Evolutionary conservation across 2,329 filamentous ascomycete species (phyloP).

Genomic region (Thielaviopsis ethacetica): DNA sequence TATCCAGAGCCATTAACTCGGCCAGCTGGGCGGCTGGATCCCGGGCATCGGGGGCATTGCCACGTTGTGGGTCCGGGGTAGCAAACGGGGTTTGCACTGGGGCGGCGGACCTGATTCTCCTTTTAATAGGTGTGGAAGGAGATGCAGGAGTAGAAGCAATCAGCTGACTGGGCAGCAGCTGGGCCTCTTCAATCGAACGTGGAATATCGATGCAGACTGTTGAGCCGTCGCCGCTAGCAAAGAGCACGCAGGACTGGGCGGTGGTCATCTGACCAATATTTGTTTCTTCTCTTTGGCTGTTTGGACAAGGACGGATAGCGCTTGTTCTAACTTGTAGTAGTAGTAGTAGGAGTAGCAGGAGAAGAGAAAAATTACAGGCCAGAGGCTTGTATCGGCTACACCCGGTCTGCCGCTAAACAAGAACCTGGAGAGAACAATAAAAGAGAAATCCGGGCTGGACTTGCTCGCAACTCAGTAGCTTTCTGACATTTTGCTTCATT

Average conservation of each 20-base stretch:
- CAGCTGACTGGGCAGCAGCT: slow-evolving; percentile 28
- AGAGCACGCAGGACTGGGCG: slow-evolving; percentile 19
- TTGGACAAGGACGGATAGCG: too few relatives aligned
- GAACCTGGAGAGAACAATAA: background rate
- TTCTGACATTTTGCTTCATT: background rate
- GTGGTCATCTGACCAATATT: background rate
- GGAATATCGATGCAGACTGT: slow-evolving; percentile 53
- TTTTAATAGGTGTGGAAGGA: slow-evolving; percentile 16
- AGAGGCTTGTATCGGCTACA: slow-evolving; percentile 7
- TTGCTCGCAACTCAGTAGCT: too few relatives aligned
- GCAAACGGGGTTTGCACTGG: background rate
- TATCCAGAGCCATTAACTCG: slow-evolving; percentile 35
- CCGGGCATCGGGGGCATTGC: background rate
- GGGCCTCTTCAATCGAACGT: slow-evolving; percentile 49
- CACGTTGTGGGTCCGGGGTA: slow-evolving; percentile 2
- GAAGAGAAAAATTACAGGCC: too few relatives aligned
- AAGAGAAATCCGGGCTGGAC: background rate
- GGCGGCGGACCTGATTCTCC: slow-evolving; percentile 26
- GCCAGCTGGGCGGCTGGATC: slow-evolving; percentile 32
- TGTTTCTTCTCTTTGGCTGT: background rate
- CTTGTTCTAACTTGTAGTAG: too few relatives aligned
- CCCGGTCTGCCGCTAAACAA: background rate
- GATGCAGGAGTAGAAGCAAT: slow-evolving; percentile 16
- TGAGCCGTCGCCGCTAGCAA: slow-evolving; percentile 21
- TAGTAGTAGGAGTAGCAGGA: too few relatives aligned